Evolutionary conservation across 2,329 filamentous ascomycete genomes (phyloP).

Genomic region (Aspergillus transmontanensis): DNA sequence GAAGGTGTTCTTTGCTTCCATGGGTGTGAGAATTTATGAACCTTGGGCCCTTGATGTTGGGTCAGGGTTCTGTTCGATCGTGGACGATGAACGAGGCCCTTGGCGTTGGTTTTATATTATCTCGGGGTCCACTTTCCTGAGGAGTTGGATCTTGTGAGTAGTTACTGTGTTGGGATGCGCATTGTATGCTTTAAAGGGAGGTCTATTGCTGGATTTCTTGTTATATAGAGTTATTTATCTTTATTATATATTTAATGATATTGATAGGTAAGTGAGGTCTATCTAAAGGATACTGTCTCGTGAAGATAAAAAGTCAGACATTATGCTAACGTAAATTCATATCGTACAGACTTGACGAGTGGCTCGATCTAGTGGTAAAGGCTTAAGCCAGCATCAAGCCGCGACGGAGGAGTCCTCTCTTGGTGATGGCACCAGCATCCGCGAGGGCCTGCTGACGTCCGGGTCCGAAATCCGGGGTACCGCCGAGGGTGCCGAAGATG

Average conservation of each 20-base stretch:
- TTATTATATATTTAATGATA: not conserved
- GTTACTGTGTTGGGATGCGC: no score
- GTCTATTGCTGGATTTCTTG: no score
- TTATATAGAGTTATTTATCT: no score
- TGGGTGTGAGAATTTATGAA: not conserved
- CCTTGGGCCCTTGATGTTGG: no score
- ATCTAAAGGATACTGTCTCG: not conserved
- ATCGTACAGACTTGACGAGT: not conserved
- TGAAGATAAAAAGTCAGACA: not conserved
- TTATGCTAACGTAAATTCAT: not conserved
- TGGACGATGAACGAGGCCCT: not conserved
- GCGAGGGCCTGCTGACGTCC: not conserved
- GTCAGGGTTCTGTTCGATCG: no score
- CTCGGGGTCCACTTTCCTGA: not conserved
- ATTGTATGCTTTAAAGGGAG: no score
- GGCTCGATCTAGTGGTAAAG: not conserved
- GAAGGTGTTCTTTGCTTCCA: not conserved
- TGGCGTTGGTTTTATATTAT: not conserved
- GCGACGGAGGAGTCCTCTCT: not conserved
- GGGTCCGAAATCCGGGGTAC: conserved; percentile 64
- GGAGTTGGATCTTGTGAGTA: no score
- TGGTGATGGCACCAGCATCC: conserved; percentile 4
- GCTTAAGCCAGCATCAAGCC: not conserved
- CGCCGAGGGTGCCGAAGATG: conserved; percentile 70
- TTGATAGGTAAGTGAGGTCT: not conserved